A percentile compares a stretch with the other conserved stretches of the same genome.
Evolutionary conservation across 2,329 filamentous ascomycete species (phyloP).

Genomic region (Setomelanomma holmii): DNA sequence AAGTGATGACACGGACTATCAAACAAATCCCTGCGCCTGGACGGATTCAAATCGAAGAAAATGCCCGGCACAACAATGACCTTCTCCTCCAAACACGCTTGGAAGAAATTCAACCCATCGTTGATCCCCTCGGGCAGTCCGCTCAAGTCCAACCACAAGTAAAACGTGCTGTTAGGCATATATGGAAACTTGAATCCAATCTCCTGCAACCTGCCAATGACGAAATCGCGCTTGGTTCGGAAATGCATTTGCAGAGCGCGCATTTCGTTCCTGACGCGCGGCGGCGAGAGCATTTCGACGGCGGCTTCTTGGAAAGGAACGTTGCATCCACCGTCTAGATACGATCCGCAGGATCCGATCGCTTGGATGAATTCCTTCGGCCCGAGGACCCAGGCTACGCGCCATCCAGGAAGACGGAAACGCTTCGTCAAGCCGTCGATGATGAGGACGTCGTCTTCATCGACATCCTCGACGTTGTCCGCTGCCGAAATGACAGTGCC

Average conservation of each 20-base stretch:
- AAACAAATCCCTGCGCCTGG: constrained; percentile 86
- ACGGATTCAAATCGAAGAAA: constrained; percentile 96
- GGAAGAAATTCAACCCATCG: constrained; percentile 96
- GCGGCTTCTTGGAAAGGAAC: constrained; percentile 96
- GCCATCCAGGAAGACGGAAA: constrained; percentile 94
- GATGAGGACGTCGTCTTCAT: constrained; percentile 81
- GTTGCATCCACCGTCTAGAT: constrained; percentile 93
- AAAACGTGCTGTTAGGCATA: constrained; percentile 91
- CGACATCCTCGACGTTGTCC: constrained; percentile 87
- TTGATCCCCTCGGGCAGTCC: constrained; percentile 80
- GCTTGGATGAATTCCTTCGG: constrained; percentile 97
- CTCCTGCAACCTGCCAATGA: constrained; percentile 76
- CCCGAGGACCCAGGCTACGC: constrained; percentile 94
- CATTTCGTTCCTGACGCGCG: constrained; percentile 84
- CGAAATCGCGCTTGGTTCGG: constrained; percentile 90
- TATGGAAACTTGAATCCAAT: constrained; percentile 86
- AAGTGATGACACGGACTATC: constrained; percentile 85
- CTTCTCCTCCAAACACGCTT: constrained; percentile 90
- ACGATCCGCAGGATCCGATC: constrained; percentile 89
- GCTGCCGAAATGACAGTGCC: constrained; percentile 88
- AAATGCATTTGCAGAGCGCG: constrained; percentile 87
- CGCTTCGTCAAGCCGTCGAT: constrained; percentile 97
- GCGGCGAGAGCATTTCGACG: constrained; percentile 89
- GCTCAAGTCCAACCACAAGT: constrained; percentile 77
- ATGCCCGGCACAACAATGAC: constrained; percentile 97